These are phyloP conservation scores for Candida quercuum DNA, from an alignment of 805 yeast species.

Conservation along the genomic window DNA sequence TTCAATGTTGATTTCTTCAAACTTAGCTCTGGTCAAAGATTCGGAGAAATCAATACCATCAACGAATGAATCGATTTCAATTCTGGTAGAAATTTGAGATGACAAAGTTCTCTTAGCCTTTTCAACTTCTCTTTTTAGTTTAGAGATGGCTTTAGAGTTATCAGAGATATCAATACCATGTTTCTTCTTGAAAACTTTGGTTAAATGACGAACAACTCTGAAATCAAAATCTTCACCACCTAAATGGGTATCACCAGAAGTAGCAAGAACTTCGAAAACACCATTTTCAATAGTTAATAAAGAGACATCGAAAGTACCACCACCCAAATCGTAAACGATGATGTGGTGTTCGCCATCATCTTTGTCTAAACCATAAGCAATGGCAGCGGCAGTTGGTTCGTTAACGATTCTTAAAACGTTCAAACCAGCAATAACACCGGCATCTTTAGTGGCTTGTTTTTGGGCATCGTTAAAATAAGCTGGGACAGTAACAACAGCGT, in stretches of 20 bases:
- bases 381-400: slow-evolving; percentile 97
- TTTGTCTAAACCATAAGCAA: slow-evolving; percentile 90
- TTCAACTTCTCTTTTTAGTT: slow-evolving; percentile 95
- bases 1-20: slow-evolving; percentile 92
- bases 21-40: slow-evolving; percentile 94
- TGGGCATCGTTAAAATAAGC: slow-evolving; percentile 93
- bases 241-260: slow-evolving; percentile 94
- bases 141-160: slow-evolving; percentile 83
- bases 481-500: slow-evolving; percentile 90
- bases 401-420: slow-evolving; percentile 84
- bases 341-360: slow-evolving; percentile 81
- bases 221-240: slow-evolving; percentile 97
- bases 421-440: slow-evolving; percentile 88
- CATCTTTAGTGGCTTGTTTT: slow-evolving; percentile 92
- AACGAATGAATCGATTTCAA: slow-evolving; percentile 91
- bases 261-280: slow-evolving; percentile 87
- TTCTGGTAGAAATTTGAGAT: slow-evolving; percentile 90
- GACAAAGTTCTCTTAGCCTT: slow-evolving; percentile 97
- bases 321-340: slow-evolving; percentile 92
- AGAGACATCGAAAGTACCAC: slow-evolving; percentile 96
- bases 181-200: slow-evolving; percentile 88
- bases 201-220: slow-evolving; percentile 83
- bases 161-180: slow-evolving; percentile 76
- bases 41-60: slow-evolving; percentile 96
- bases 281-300: slow-evolving; percentile 84